phyloP scores from a whole-genome alignment of 2,329 filamentous ascomycete genomes.

The Fusarium pininemorale region DNA sequence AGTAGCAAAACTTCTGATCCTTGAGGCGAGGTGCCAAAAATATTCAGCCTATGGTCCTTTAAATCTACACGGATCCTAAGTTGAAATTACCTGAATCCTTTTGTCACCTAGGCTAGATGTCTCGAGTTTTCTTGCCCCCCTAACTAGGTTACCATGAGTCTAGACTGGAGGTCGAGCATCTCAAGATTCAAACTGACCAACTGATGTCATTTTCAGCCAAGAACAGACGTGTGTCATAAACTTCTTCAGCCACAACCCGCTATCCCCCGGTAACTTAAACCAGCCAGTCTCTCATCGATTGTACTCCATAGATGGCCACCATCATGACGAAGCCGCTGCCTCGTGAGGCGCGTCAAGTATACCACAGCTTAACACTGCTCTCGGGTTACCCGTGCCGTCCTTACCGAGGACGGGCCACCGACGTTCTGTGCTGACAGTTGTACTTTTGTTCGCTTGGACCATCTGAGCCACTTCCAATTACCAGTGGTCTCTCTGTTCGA shows the following conservation, averaged over 20 bases:
- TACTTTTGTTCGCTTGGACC: background rate
- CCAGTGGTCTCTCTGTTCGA: background rate
- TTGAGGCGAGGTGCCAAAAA: background rate
- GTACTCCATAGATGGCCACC: background rate
- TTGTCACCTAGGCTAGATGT: background rate
- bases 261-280: background rate
- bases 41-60: background rate
- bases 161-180: background rate
- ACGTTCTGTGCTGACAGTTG: background rate
- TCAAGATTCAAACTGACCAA: background rate
- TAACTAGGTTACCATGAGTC: background rate
- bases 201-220: constrained; percentile 8
- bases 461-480: background rate
- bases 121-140: background rate
- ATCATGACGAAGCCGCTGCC: background rate
- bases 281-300: background rate
- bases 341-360: background rate
- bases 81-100: background rate
- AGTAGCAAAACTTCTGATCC: background rate
- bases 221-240: background rate
- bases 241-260: constrained; percentile 1
- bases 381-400: background rate
- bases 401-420: background rate
- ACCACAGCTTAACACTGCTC: background rate
- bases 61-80: background rate